These are phyloP conservation scores for Daphne laureola DNA, from an alignment of 441 rosid genomes.

Conservation along the genomic window DNA sequence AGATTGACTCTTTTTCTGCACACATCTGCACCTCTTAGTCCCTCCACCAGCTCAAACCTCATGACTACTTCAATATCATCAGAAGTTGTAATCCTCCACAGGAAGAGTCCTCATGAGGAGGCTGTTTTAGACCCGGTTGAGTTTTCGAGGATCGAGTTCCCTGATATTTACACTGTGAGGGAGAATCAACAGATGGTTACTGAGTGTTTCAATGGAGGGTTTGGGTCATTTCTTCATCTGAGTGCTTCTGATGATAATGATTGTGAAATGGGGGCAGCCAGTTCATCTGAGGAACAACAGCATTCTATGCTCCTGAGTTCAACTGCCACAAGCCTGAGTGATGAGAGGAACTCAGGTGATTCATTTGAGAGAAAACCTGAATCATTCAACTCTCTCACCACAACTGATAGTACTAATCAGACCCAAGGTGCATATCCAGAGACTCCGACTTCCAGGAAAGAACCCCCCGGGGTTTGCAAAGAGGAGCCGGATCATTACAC, in stretches of 20 bases:
- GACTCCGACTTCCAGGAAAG: conserved; percentile 59
- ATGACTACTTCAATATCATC: conserved; percentile 56
- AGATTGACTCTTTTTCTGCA: conserved; percentile 47
- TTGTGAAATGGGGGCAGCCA: conserved; percentile 35
- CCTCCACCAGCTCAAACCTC: conserved; percentile 17
- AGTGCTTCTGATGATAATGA: conserved; percentile 45
- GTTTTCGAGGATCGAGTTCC: conserved; percentile 81
- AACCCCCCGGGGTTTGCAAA: conserved; percentile 17
- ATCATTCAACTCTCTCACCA: conserved; percentile 18
- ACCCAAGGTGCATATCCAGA: conserved; percentile 32
- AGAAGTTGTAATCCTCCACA: conserved; percentile 62
- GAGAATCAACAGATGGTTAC: conserved; percentile 80
- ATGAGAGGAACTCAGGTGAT: conserved; percentile 54
- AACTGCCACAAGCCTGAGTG: conserved; percentile 65
- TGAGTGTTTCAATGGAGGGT: conserved; percentile 47
- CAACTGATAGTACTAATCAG: conserved; percentile 25
- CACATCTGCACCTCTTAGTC: conserved; percentile 21
- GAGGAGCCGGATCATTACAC: conserved; percentile 17
- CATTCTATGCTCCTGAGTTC: conserved; percentile 16
- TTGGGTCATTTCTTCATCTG: conserved; percentile 68
- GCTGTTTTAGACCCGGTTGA: conserved; percentile 41
- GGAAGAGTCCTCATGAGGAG: conserved; percentile 40
- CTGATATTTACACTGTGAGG: conserved; percentile 48
- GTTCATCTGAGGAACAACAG: conserved; percentile 28
- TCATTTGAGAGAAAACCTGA: conserved; percentile 40